Percentiles rank a stretch among this genome's conserved stretches.
Conservation (phyloP, 352 stramenopile genomes). For the Phytopythium sindhum region DNA sequence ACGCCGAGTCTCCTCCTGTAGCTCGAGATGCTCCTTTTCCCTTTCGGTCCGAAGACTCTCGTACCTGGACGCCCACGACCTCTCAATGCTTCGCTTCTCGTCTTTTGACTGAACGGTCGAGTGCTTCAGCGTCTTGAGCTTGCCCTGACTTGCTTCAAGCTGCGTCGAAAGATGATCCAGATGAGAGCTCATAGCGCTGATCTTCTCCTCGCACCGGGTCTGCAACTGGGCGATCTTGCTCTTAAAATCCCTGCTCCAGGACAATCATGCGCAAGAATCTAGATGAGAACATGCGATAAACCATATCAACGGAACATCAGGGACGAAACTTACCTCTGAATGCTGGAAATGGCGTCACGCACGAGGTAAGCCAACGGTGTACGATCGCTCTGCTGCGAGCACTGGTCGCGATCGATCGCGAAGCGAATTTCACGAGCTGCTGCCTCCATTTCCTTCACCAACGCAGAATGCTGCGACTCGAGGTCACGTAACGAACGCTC, state of each 20-base stretch:
- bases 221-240: slow-evolving; percentile 28
- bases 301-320: background rate
- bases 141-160: slow-evolving; percentile 42
- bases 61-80: slow-evolving; percentile 37
- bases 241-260: slow-evolving; percentile 37
- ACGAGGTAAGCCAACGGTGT: slow-evolving; percentile 17
- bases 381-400: slow-evolving; percentile 5
- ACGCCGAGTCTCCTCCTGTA: slow-evolving; percentile 44
- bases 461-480: slow-evolving; percentile 25
- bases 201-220: slow-evolving; percentile 45
- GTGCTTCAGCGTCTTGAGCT: slow-evolving; percentile 44
- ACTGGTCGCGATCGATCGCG: slow-evolving; percentile 14
- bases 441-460: slow-evolving; percentile 36
- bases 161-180: slow-evolving; percentile 42
- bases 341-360: slow-evolving; percentile 26
- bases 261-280: background rate
- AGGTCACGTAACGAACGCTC: slow-evolving; percentile 23
- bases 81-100: slow-evolving; percentile 34
- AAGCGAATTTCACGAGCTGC: slow-evolving; percentile 37
- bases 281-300: background rate
- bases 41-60: slow-evolving; percentile 43
- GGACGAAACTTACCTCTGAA: slow-evolving; percentile 27
- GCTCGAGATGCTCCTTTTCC: slow-evolving; percentile 27
- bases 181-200: slow-evolving; percentile 24
- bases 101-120: slow-evolving; percentile 42